Conservation (phyloP, 2,329 filamentous ascomycete species). For the Endothia cerciana region DNA sequence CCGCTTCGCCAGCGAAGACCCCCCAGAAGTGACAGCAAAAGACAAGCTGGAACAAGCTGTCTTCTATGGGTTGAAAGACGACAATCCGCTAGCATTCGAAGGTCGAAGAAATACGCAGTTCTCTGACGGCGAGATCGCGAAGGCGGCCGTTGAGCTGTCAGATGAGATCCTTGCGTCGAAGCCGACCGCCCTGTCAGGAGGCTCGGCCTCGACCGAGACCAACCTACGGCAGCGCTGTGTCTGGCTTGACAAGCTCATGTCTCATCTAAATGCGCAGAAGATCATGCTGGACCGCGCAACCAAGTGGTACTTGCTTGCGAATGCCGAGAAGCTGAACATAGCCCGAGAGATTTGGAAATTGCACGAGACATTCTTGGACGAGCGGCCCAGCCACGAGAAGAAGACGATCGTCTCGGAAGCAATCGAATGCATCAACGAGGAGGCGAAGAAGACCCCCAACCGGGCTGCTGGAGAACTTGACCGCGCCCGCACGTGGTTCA, state of each 20-base stretch:
- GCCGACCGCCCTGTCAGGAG: constrained; percentile 72
- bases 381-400: constrained; percentile 62
- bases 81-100: constrained; percentile 87
- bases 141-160: constrained; percentile 79
- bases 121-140: constrained; percentile 69
- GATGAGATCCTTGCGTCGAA: constrained; percentile 79
- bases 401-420: constrained; percentile 75
- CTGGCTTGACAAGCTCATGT: constrained; percentile 75
- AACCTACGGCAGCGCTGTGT: constrained; percentile 75
- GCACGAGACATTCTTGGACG: constrained; percentile 71
- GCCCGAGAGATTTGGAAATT: constrained; percentile 79
- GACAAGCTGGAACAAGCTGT: constrained; percentile 93
- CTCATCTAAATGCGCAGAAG: constrained; percentile 69
- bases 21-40: constrained; percentile 74
- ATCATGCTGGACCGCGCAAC: constrained; percentile 67
- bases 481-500: constrained; percentile 82
- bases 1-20: constrained; percentile 60
- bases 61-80: constrained; percentile 81
- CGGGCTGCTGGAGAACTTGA: constrained; percentile 73
- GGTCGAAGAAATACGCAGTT: constrained; percentile 70
- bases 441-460: constrained; percentile 71
- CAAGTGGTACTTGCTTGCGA: constrained; percentile 82
- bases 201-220: constrained; percentile 77
- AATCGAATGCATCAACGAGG: constrained; percentile 75
- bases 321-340: constrained; percentile 87